These are phyloP conservation scores for Scytalidium sp. DNA, from an alignment of 2,329 filamentous ascomycete genomes.

Conservation along the genomic window DNA sequence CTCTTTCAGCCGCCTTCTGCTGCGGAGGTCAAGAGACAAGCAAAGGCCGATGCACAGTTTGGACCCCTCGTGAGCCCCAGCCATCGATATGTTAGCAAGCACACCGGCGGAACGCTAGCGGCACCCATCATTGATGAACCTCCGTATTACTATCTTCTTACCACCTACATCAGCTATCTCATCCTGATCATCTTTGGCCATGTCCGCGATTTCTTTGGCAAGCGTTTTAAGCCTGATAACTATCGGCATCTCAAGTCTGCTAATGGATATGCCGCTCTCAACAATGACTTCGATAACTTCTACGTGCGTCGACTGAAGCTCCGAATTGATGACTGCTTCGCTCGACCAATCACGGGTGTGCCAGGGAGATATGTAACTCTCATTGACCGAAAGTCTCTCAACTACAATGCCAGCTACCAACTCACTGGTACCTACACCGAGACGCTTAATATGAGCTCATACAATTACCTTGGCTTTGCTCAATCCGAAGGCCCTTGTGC, in stretches of 20 bases:
- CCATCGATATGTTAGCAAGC: conserved; percentile 87
- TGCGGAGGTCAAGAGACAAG: conserved; percentile 74
- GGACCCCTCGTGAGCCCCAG: conserved; percentile 76
- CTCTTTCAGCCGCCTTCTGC: conserved; percentile 85
- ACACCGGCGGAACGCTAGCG: conserved; percentile 75
- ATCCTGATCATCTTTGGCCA: conserved; percentile 95
- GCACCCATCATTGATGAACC: conserved; percentile 91
- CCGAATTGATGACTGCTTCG: conserved; percentile 95
- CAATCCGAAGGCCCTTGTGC: conserved; percentile 97
- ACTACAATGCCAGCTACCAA: conserved; percentile 88
- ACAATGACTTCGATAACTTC: conserved; percentile 98
- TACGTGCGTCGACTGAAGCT: conserved; percentile 91
- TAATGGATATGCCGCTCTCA: conserved; percentile 91
- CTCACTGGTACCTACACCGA: conserved; percentile 89
- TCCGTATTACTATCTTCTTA: conserved; percentile 93
- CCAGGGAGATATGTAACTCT: conserved; percentile 92
- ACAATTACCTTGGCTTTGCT: conserved; percentile 98
- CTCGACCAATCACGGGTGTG: conserved; percentile 86
- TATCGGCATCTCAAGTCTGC: conserved; percentile 80
- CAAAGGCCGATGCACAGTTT: conserved; percentile 84
- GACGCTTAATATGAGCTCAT: conserved; percentile 97
- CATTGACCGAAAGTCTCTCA: conserved; percentile 83
- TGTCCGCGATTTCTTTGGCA: conserved; percentile 95
- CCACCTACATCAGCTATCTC: conserved; percentile 97
- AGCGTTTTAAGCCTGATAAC: conserved; percentile 80